These are phyloP conservation scores for Opeltia flavorubescens DNA, from an alignment of 495 filamentous ascomycete genomes.

Conservation along the genomic window DNA sequence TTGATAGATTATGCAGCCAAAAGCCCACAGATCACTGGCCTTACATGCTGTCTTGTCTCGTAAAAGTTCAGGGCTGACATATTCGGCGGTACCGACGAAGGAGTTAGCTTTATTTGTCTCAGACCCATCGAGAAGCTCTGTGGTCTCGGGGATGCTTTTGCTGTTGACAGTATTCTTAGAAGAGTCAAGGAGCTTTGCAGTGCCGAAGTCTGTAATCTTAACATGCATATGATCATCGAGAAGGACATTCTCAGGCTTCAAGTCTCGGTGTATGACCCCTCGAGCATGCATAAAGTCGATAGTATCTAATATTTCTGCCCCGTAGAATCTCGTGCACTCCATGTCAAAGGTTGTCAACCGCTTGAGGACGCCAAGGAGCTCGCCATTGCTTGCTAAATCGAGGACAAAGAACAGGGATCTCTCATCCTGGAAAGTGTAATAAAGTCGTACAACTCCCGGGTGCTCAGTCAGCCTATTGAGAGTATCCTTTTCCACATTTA, in stretches of 20 bases:
- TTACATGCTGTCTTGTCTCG: slow-evolving; percentile 96
- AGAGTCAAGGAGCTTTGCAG: slow-evolving; percentile 76
- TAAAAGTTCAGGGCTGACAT: slow-evolving; percentile 91
- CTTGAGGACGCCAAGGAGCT: slow-evolving; percentile 85
- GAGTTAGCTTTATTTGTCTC: slow-evolving; percentile 71
- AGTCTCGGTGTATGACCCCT: slow-evolving; percentile 90
- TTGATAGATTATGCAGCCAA: slow-evolving; percentile 99
- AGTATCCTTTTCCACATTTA: slow-evolving; percentile 98
- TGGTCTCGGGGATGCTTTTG: slow-evolving; percentile 16
- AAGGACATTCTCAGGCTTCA: slow-evolving; percentile 96
- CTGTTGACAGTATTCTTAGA: slow-evolving; percentile 42
- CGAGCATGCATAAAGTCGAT: slow-evolving; percentile 97
- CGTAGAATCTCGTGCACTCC: slow-evolving; percentile 90
- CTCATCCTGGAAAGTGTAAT: slow-evolving; percentile 98
- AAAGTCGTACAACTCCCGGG: slow-evolving; percentile 90
- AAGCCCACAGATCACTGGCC: slow-evolving; percentile 95
- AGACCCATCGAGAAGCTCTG: slow-evolving; percentile 37
- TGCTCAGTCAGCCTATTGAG: slow-evolving; percentile 93
- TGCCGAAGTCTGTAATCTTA: slow-evolving; percentile 99
- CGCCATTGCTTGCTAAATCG: slow-evolving; percentile 84
- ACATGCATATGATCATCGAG: slow-evolving; percentile 91
- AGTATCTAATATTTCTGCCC: slow-evolving; percentile 89
- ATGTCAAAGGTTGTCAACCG: slow-evolving; percentile 88
- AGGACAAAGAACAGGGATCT: slow-evolving; percentile 92
- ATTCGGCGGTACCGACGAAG: slow-evolving; percentile 97